These are phyloP conservation scores for Haematococcus lacustris DNA, from an alignment of 139 green algal species.

Conservation along the genomic window DNA sequence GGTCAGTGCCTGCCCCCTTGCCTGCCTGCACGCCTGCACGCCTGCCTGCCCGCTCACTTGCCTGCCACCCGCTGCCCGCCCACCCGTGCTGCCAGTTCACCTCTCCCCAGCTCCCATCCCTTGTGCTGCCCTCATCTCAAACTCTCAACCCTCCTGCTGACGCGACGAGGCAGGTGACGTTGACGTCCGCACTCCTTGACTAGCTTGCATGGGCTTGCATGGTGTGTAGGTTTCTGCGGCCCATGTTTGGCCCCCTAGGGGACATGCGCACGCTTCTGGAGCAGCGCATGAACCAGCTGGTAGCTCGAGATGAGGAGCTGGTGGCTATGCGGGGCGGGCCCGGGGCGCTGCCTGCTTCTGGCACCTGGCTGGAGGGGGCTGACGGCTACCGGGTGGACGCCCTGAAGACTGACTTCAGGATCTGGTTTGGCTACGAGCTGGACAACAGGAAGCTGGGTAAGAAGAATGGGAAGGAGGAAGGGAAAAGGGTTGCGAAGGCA, in stretches of 20 bases:
- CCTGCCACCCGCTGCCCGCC: neutral
- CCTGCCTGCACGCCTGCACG: neutral
- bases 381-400: constrained; percentile 9
- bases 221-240: constrained; percentile 3
- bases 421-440: constrained; percentile 10
- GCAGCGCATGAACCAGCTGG: constrained; percentile 8
- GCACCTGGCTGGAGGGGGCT: too few relatives aligned
- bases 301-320: neutral
- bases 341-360: neutral
- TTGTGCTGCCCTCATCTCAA: too few relatives aligned
- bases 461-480: neutral
- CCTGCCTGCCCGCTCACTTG: neutral
- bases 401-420: constrained; percentile 7
- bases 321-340: too few relatives aligned
- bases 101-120: too few relatives aligned
- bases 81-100: too few relatives aligned
- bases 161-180: too few relatives aligned
- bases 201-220: too few relatives aligned
- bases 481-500: neutral
- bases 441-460: constrained; percentile 7
- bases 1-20: constrained; percentile 1
- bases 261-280: constrained; percentile 13
- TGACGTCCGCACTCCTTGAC: too few relatives aligned
- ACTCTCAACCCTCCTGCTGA: too few relatives aligned
- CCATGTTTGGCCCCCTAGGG: neutral